Evolutionary conservation across 202 grass and related monocot species (phyloP).

Genomic region (Panicum hallii): DNA sequence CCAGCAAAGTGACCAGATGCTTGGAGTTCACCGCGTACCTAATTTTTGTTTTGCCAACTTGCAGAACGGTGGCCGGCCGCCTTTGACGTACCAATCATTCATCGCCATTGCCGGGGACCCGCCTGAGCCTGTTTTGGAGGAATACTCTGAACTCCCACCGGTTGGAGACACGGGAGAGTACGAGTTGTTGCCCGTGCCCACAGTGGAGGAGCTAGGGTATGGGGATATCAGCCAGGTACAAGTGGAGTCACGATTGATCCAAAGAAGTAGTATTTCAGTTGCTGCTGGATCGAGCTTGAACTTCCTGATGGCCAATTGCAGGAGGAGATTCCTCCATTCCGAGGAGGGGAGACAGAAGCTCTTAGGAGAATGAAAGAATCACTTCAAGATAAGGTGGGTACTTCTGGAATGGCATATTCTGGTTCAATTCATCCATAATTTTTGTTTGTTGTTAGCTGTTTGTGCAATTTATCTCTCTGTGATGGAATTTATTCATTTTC

Average conservation of each 20-base stretch:
- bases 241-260: background rate
- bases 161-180: slow-evolving; percentile 67
- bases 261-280: slow-evolving; percentile 22
- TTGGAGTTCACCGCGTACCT: background rate
- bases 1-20: background rate
- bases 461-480: background rate
- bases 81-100: slow-evolving; percentile 89
- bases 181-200: slow-evolving; percentile 66
- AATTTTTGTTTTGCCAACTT: slow-evolving; percentile 20
- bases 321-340: slow-evolving; percentile 78
- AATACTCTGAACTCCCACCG: slow-evolving; percentile 71
- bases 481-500: background rate
- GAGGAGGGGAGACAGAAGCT: slow-evolving; percentile 76
- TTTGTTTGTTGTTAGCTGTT: background rate
- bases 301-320: slow-evolving; percentile 29
- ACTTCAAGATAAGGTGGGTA: slow-evolving; percentile 79
- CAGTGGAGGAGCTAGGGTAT: slow-evolving; percentile 83
- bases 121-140: slow-evolving; percentile 43
- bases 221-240: slow-evolving; percentile 72
- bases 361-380: slow-evolving; percentile 73
- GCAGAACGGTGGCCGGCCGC: slow-evolving; percentile 69
- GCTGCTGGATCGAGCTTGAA: background rate
- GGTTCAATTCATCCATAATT: background rate
- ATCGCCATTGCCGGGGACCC: slow-evolving; percentile 63
- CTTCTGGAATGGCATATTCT: background rate